These are phyloP conservation scores for Claviceps africana DNA, from an alignment of 2,329 filamentous ascomycete species.

Conservation along the genomic window DNA sequence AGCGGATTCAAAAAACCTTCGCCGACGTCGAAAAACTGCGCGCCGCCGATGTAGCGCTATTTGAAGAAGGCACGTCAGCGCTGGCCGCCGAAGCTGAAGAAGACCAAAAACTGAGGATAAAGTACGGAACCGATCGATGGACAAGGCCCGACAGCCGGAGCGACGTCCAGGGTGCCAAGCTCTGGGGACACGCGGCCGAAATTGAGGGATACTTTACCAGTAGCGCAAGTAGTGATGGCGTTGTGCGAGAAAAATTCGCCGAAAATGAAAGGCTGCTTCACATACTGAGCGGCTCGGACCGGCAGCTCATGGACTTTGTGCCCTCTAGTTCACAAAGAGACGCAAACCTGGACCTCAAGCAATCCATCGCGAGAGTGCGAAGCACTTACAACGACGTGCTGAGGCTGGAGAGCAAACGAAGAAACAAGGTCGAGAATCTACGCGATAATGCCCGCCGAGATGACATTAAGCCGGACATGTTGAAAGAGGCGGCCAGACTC, in stretches of 20 bases:
- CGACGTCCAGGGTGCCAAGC: constrained; percentile 51
- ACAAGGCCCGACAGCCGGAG: constrained; percentile 50
- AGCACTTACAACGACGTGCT: constrained; percentile 73
- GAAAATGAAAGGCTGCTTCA: constrained; percentile 61
- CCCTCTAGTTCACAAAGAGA: constrained; percentile 69
- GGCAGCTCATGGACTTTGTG: constrained; percentile 74
- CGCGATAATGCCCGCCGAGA: constrained; percentile 70
- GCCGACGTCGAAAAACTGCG: constrained; percentile 87
- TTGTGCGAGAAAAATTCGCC: constrained; percentile 65
- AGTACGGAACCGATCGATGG: constrained; percentile 84
- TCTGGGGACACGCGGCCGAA: constrained; percentile 62
- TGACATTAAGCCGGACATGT: constrained; percentile 75
- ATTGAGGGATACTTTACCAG: constrained; percentile 76
- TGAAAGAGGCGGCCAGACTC: constrained; percentile 68
- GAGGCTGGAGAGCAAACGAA: constrained; percentile 66
- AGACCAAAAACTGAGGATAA: constrained; percentile 59
- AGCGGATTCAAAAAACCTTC: constrained; percentile 63
- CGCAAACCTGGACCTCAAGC: constrained; percentile 68
- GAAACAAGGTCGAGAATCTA: constrained; percentile 65
- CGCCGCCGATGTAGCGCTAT: constrained; percentile 59
- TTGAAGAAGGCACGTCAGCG: constrained; percentile 69
- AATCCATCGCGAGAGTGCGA: constrained; percentile 62
- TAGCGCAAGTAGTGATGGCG: constrained; percentile 38
- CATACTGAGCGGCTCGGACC: constrained; percentile 65
- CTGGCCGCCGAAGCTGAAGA: constrained; percentile 71